These are phyloP conservation scores for Bipolaris cookei DNA, from an alignment of 2,329 filamentous ascomycete genomes.

Conservation along the genomic window DNA sequence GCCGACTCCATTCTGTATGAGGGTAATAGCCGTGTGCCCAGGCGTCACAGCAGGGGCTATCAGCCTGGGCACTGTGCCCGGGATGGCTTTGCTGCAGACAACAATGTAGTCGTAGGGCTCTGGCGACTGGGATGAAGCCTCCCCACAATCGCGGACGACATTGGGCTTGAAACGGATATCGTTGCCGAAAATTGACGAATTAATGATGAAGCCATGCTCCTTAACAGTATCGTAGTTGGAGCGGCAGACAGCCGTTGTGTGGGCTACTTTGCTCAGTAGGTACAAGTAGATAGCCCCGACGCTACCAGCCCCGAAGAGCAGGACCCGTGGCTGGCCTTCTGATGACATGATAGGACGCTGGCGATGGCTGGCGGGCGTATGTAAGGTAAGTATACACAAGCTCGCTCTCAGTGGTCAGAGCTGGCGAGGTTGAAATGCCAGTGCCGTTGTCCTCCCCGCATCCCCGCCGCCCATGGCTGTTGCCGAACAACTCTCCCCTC, in stretches of 20 bases:
- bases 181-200: slow-evolving; percentile 48
- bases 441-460: background rate
- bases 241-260: slow-evolving; percentile 54
- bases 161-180: slow-evolving; percentile 44
- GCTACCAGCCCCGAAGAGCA: slow-evolving; percentile 54
- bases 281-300: slow-evolving; percentile 54
- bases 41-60: slow-evolving; percentile 51
- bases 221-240: slow-evolving; percentile 54
- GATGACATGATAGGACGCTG: slow-evolving; percentile 2
- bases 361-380: background rate
- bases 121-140: slow-evolving; percentile 38
- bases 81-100: slow-evolving; percentile 56
- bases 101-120: slow-evolving; percentile 56
- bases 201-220: slow-evolving; percentile 51
- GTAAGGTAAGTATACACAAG: background rate
- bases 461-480: background rate
- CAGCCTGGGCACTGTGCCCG: slow-evolving; percentile 44
- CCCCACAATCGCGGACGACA: slow-evolving; percentile 44
- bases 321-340: slow-evolving; percentile 24
- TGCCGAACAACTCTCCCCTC: background rate
- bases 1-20: slow-evolving; percentile 67
- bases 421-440: background rate
- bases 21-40: slow-evolving; percentile 59
- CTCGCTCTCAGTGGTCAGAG: background rate
- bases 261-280: slow-evolving; percentile 49